phyloP scores from a whole-genome alignment of 345 rosid species.

The Gossypium herbaceum region DNA sequence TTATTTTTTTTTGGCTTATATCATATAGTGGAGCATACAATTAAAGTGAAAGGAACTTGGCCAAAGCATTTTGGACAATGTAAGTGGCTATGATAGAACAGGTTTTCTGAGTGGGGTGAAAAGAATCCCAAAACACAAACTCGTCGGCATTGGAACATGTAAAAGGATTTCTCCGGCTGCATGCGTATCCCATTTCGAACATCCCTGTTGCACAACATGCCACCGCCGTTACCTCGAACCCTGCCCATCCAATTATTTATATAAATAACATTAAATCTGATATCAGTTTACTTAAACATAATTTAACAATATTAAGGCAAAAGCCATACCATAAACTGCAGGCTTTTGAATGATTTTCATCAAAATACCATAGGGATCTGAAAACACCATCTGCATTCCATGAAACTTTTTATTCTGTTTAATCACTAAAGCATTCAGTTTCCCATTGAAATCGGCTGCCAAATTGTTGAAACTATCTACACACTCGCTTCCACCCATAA shows the following conservation, averaged over 20 bases:
- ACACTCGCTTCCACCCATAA: constrained; percentile 33
- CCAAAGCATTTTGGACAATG: constrained; percentile 34
- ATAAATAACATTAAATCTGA: neutral
- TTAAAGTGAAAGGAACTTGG: constrained; percentile 24
- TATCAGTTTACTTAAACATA: neutral
- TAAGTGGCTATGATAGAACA: constrained; percentile 44
- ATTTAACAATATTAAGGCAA: too few relatives aligned
- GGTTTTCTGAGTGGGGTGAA: constrained; percentile 71
- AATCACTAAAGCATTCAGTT: constrained; percentile 26
- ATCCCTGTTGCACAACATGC: constrained; percentile 76
- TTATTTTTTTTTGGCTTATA: too few relatives aligned
- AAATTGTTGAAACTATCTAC: constrained; percentile 39
- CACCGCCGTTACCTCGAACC: constrained; percentile 41
- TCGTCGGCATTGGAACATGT: constrained; percentile 55
- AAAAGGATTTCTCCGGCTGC: constrained; percentile 34
- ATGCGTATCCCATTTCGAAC: constrained; percentile 80
- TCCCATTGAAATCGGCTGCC: constrained; percentile 46
- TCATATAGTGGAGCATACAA: neutral
- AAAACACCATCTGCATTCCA: constrained; percentile 37
- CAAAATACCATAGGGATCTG: constrained; percentile 39
- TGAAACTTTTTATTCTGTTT: constrained; percentile 40
- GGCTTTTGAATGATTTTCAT: constrained; percentile 38
- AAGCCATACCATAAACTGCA: constrained; percentile 29
- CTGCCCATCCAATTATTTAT: constrained; percentile 19
- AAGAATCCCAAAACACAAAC: constrained; percentile 76